Evolutionary conservation across 495 filamentous ascomycete species (phyloP), one percentile per base, ranked within the genome.

Genomic region (Penicillium mononematosum): DNA sequence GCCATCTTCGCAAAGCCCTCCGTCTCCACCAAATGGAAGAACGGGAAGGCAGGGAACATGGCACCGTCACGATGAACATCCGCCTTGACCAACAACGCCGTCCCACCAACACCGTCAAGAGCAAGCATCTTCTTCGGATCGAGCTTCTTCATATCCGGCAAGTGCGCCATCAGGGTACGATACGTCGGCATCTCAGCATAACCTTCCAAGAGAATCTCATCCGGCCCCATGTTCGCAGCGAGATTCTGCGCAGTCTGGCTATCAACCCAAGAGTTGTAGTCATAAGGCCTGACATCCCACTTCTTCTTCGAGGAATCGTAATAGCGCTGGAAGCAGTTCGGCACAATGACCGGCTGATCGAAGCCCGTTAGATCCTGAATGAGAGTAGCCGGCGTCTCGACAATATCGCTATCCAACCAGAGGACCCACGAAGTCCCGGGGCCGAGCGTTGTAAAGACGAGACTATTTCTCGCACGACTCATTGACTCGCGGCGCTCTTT

Each of bases 1-100:
- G 91, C 93, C 94, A 98, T 98, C 75, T 92, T 96, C 14, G 95
- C 93, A 66, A 98, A 98, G 0, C 94, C 94, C 69, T 98, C 94
- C 5, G 95, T 98, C 77, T 98, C 94, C 59, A 98, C 93, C 27
- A 98, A 73, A 72, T 98, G 89, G 66, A 95, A 98, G 68, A 98
- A 98, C 4, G 93, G 73, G 70, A 98, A 98, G 0, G 94, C 83
- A 17, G 94, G 94, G 71, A 98, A 98, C 94, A 98, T 98, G 54
- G 95, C 94, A 4, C 94, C 94, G 69, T 98, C 95, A 14, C 94
- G 83, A 66, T 98, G 94, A 8, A 98, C 94, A 54, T 98, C 95
- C 0, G 95, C 94, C 77, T 97, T 97, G 16, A 98, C 94, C 72
- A 98, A 73, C 53, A 98, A 78, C 7, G 93, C 90, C 2, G 94